Evolutionary conservation across 2,329 filamentous ascomycete genomes (phyloP), one percentile per base, ranked within the genome.

Genomic region (Stagonosporopsis chrysanthemi): DNA sequence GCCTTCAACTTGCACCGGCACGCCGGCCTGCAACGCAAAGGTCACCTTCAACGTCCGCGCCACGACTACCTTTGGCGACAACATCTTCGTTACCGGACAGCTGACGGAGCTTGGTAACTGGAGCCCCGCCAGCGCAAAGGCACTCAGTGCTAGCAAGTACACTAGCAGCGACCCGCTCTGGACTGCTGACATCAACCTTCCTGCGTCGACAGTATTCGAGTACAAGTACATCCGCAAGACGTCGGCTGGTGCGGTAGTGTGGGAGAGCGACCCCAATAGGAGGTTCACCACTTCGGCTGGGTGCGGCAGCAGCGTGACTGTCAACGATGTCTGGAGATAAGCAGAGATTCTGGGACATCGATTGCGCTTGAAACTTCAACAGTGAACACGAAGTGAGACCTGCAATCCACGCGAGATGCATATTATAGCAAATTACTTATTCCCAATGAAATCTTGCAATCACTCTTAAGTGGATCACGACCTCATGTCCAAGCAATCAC

Each of bases 41-140:
- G 72, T 82, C n/a, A 73, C 74, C 4, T 83, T 84, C 71, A 74
- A 78, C 50, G 77, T 82, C n/a, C 79, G 79, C 50, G 80, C 79
- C 0, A 74, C 74, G 0, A 84, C 81, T 0, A 77, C 78, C 50
- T 80, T 70, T 45, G 81, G 81, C 26, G 80, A 83, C 61, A 80
- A 81, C 58, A 60, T 83, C 15, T 80, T 78, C 44, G 67, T 83
- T 5, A 68, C 77, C 0, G 82, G 82, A 24, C 77, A 75, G 60
- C 68, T 76, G 1, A 60, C 72, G 0, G 75, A 79, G 28, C 70
- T 83, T 1, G 81, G 81, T 1, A 68, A 62, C 22, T 83, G 81
- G 80, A 66, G 77, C 23, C 52, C 79, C 1, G 67, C 63, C 4
- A 70, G 66, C n/a, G 77, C 74, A 3, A 72, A 77, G 63, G 69